Conservation (phyloP, 257 asterid species). For the Solanum chilense region DNA sequence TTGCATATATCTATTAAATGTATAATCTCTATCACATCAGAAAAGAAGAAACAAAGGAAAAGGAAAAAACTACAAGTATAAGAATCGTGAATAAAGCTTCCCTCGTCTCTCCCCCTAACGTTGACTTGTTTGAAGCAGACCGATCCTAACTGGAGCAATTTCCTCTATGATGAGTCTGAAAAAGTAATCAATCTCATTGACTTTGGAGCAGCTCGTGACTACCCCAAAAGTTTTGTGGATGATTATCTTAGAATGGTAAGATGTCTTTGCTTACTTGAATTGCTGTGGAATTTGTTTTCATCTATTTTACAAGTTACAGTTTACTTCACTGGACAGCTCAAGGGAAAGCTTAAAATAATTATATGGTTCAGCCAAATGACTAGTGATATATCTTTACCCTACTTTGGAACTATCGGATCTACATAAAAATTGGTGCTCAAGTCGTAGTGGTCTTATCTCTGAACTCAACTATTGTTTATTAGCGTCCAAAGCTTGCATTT, state of each 20-base stretch:
- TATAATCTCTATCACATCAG: neutral
- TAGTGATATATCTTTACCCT: neutral
- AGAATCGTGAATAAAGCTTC: neutral
- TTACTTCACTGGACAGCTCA: neutral
- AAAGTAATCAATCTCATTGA: constrained; percentile 79
- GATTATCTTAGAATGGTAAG: constrained; percentile 84
- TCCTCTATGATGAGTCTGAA: constrained; percentile 49
- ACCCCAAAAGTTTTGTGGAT: constrained; percentile 72
- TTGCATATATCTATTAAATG: neutral
- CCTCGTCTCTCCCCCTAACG: neutral
- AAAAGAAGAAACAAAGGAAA: neutral
- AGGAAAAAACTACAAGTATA: neutral
- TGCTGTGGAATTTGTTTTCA: neutral
- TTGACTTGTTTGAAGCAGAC: constrained; percentile 57
- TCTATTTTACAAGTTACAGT: neutral
- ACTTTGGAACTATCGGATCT: neutral
- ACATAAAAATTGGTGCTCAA: neutral
- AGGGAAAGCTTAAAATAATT: neutral
- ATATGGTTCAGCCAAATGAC: neutral
- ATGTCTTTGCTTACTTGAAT: constrained; percentile 1
- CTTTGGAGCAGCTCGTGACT: constrained; percentile 94
- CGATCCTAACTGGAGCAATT: constrained; percentile 99
- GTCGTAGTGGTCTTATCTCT: neutral
- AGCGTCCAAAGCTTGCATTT: neutral
- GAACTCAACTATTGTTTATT: neutral